Base-by-base conservation (phyloP, 2,329 filamentous ascomycete genomes). In the Fonsecaea erecta region DNA sequence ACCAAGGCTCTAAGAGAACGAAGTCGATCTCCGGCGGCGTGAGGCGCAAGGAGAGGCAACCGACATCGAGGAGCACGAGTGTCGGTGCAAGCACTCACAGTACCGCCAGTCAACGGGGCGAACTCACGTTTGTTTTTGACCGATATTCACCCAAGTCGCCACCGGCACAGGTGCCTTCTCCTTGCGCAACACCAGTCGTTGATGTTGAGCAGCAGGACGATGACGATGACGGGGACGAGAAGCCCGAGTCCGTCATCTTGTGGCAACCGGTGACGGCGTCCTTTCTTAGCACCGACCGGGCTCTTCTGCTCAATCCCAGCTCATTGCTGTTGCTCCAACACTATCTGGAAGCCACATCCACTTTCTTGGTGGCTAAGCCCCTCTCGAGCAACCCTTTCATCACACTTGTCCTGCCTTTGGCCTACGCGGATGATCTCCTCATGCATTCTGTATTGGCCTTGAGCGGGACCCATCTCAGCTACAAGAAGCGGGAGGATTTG, bases 391-490 rank as follows among this genome's bases (percentile, higher is more conserved):
- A 64, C 52, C 61, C 61, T 2, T 67, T 60, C 57, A 46, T 68
- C 32, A 68, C 63, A 5, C 40, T 55, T 2, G 46, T 68, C 9
- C 12, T 68, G n/a, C 65, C 65, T 2, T 30, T 65, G 18, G 65
- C 63, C 12, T 60, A 55, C 11, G 52, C 48, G 3, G 65, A 68
- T 24, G 62, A 65, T n/a, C 46, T 63, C 4, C 63, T 68, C 9
- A 68, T 68, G 65, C 62, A 68, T 52, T 35, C 58, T 32, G 59
- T 68, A 3, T n/a, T 68, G 30, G 58, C 63, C 7, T 43, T 66
- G 40, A 66, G 65, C 37, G 65, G 63, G 2, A 60, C 58, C 9
- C 63, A 62, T 9, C 59, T 68, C 26, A 55, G 52, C 14, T 60
- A 37, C 52, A 52, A 52, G n/a, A 51, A 37, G 12, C 12, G 18